Percentiles rank a stretch among this genome's conserved stretches.
phyloP scores from a whole-genome alignment of 2,329 filamentous ascomycete species.

The Pseudophaeomoniella oleicola region DNA sequence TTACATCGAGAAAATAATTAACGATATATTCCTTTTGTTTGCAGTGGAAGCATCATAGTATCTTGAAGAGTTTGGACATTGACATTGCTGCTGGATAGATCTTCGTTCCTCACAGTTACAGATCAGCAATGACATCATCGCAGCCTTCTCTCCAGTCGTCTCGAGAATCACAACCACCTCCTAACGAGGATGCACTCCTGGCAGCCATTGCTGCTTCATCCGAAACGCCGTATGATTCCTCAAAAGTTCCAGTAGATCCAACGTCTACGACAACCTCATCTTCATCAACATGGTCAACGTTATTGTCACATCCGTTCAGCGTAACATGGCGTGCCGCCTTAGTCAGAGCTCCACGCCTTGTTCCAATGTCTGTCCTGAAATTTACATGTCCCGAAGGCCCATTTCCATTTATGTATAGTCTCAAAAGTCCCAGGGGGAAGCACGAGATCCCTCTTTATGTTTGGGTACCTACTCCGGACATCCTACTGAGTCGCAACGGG shows the following conservation, averaged over 20 bases:
- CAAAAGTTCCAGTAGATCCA: background rate
- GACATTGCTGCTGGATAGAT: too few species aligned
- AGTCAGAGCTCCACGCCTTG: slow-evolving; percentile 10
- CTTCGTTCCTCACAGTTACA: too few species aligned
- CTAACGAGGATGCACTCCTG: background rate
- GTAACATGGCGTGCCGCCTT: slow-evolving; percentile 11
- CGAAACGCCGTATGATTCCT: background rate
- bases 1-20: too few species aligned
- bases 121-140: too few species aligned
- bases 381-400: slow-evolving; percentile 12
- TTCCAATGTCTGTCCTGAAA: slow-evolving; percentile 9
- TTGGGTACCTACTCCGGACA: slow-evolving; percentile 9
- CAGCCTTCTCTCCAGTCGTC: too few species aligned
- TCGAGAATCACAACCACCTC: too few species aligned
- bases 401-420: slow-evolving; percentile 10
- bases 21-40: too few species aligned
- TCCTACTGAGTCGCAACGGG: slow-evolving; percentile 2
- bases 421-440: slow-evolving; percentile 8
- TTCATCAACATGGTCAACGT: background rate
- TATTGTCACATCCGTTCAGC: slow-evolving; percentile 6
- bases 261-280: background rate
- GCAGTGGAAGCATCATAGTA: too few species aligned
- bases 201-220: background rate
- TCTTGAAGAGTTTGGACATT: too few species aligned
- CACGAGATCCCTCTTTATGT: slow-evolving; percentile 13